These are phyloP conservation scores for Ustilago tritici DNA, from an alignment of 1,284 basidiomycete genomes.

Conservation along the genomic window DNA sequence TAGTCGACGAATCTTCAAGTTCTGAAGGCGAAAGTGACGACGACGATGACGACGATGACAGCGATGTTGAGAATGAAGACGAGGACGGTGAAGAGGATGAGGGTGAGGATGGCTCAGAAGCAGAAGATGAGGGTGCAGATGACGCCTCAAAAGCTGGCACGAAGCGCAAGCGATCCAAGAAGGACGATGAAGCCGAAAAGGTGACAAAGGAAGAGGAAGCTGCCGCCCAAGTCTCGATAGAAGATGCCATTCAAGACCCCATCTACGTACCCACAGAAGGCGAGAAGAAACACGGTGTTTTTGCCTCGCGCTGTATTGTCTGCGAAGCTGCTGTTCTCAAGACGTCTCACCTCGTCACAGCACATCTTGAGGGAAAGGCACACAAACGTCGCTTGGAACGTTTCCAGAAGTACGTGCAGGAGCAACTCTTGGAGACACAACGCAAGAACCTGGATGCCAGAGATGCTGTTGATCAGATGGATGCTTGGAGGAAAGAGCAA, in stretches of 20 bases:
- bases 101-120: constrained; percentile 7
- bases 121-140: constrained; percentile 3
- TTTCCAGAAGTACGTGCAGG: constrained; percentile 32
- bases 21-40: constrained; percentile 37
- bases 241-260: constrained; percentile 38
- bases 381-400: constrained; percentile 46
- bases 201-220: constrained; percentile 7
- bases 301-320: constrained; percentile 41
- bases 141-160: constrained; percentile 17
- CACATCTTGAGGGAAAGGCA: constrained; percentile 36
- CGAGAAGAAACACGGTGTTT: constrained; percentile 45
- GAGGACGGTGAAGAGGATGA: constrained; percentile 12
- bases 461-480: constrained; percentile 48
- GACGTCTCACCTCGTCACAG: constrained; percentile 25
- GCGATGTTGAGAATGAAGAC: constrained; percentile 11
- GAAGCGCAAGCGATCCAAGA: constrained; percentile 33
- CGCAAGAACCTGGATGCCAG: constrained; percentile 36
- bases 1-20: constrained; percentile 48
- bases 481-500: constrained; percentile 32
- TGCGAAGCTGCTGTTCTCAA: constrained; percentile 48
- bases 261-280: constrained; percentile 48
- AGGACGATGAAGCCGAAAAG: constrained; percentile 15
- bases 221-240: constrained; percentile 37
- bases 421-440: constrained; percentile 25
- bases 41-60: constrained; percentile 22